Base-by-base conservation (phyloP, 1,139 yeast species). In the Pichia norvegensis region DNA sequence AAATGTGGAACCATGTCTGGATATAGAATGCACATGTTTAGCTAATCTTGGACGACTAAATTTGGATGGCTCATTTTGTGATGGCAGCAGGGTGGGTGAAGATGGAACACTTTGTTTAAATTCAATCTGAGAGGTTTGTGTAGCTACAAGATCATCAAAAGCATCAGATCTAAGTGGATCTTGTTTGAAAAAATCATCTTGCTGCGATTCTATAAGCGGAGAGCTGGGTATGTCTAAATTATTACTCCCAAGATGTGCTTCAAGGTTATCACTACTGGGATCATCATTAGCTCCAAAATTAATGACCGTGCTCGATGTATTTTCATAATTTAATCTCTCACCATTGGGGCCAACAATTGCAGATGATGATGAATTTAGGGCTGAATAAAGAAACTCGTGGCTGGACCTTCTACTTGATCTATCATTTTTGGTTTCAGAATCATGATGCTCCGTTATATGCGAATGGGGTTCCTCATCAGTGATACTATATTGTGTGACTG, bases 1-100 rank as follows among this genome's bases (percentile, higher is more conserved):
- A 21, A 51, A 45, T 11, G 55, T 43, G 4, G 55, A 52, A 4
- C 52, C 51, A 29, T 52, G 45, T 40, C 57, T 47, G 1, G 52
- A 46, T 4, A 53, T 19, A 3, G 46, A 16, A 38, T 48, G 56
- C 9, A 48, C 45, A 4, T 39, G 43, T 40, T 50, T 50, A 13
- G 17, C 39, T 9, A 48, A 19, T 33, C 22, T 27, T 6, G 53
- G 53, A 11, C 50, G 40, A 21, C 43, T 36, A 37, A 50, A 46
- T 11, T 33, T 35, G 6, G 33, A 6, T 5, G n/a, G 8, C 16
- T 13, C 21, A 9, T 19, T 37, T 20, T 40, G 36, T 25, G 22
- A 36, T 19, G 45, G 44, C n/a, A 38, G 10, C 31, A 41, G 21
- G 4, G 49, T 47, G 1, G 54, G 51, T 9, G 50, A 52, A 17